Evolutionary conservation across 2,329 filamentous ascomycete species (phyloP).

Genomic region (Polychaeton citri): DNA sequence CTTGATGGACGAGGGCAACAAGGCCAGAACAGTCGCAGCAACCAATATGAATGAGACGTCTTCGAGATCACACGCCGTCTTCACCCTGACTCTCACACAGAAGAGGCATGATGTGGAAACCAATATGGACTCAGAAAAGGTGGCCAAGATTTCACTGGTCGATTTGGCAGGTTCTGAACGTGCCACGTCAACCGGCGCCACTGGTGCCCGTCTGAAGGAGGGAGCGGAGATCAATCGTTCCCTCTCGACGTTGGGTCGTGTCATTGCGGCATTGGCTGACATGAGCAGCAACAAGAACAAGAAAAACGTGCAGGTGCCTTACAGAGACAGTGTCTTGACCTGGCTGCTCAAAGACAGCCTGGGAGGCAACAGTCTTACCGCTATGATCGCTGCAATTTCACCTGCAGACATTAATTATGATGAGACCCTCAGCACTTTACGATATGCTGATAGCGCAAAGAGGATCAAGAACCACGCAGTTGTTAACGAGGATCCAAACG

Average conservation of each 20-base stretch:
- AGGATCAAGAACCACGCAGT: slow-evolving; percentile 99
- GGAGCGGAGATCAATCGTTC: slow-evolving; percentile 98
- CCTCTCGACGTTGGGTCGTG: slow-evolving; percentile 86
- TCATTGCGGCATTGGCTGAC: slow-evolving; percentile 91
- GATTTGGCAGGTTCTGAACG: slow-evolving; percentile 96
- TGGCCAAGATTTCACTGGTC: slow-evolving; percentile 93
- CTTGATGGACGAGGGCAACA: slow-evolving; percentile 98
- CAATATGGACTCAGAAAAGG: slow-evolving; percentile 94
- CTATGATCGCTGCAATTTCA: slow-evolving; percentile 98
- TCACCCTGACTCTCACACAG: slow-evolving; percentile 89
- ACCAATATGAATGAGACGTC: slow-evolving; percentile 99
- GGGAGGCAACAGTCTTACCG: slow-evolving; percentile 97
- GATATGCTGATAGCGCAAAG: slow-evolving; percentile 96
- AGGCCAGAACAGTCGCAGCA: slow-evolving; percentile 90
- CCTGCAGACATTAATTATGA: slow-evolving; percentile 99
- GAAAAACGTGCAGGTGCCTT: slow-evolving; percentile 72
- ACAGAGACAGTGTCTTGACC: slow-evolving; percentile 90
- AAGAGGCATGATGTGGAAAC: slow-evolving; percentile 85
- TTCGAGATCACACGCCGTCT: slow-evolving; percentile 94
- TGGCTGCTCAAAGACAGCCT: slow-evolving; percentile 96
- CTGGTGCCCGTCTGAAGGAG: slow-evolving; percentile 87
- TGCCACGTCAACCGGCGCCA: slow-evolving; percentile 93
- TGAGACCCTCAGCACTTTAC: slow-evolving; percentile 85
- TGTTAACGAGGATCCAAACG: slow-evolving; percentile 97
- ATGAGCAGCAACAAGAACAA: slow-evolving; percentile 76